These are phyloP conservation scores for Linnemannia schmuckeri DNA, from an alignment of 192 early-diverging fungal genomes.

Conservation along the genomic window DNA sequence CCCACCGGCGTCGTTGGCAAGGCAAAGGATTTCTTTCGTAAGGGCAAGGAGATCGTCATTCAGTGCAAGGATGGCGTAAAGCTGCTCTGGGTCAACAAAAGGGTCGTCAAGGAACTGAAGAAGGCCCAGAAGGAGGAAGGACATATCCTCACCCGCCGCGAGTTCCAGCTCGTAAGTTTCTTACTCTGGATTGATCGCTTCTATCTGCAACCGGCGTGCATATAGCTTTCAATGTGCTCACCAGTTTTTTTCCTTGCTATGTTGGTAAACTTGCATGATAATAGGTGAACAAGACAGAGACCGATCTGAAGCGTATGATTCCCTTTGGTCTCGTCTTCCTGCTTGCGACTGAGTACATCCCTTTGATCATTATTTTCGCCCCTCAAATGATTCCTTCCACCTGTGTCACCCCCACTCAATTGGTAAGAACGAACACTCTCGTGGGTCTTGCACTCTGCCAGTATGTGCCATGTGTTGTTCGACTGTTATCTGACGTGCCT, in stretches of 20 bases:
- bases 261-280: not conserved
- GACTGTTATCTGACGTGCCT: not conserved
- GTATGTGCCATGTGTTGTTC: not conserved
- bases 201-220: too few species aligned
- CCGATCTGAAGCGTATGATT: conserved; percentile 62
- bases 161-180: conserved; percentile 62
- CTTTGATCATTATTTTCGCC: conserved; percentile 63
- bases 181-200: not conserved
- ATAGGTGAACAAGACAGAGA: conserved; percentile 61
- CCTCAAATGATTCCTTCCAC: conserved; percentile 68
- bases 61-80: conserved; percentile 70
- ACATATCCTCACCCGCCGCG: conserved; percentile 52
- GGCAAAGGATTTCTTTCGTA: conserved; percentile 31
- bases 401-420: conserved; percentile 60
- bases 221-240: not conserved
- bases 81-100: conserved; percentile 64
- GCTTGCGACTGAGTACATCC: conserved; percentile 66
- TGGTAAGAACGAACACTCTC: conserved; percentile 45
- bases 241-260: not conserved
- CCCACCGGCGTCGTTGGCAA: conserved; percentile 36
- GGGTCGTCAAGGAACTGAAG: conserved; percentile 56
- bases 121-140: conserved; percentile 49
- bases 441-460: not conserved
- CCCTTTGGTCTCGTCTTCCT: conserved; percentile 63
- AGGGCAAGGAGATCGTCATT: conserved; percentile 62